phyloP scores from a whole-genome alignment of 305 asterid species.

The Fraxinus ornus region DNA sequence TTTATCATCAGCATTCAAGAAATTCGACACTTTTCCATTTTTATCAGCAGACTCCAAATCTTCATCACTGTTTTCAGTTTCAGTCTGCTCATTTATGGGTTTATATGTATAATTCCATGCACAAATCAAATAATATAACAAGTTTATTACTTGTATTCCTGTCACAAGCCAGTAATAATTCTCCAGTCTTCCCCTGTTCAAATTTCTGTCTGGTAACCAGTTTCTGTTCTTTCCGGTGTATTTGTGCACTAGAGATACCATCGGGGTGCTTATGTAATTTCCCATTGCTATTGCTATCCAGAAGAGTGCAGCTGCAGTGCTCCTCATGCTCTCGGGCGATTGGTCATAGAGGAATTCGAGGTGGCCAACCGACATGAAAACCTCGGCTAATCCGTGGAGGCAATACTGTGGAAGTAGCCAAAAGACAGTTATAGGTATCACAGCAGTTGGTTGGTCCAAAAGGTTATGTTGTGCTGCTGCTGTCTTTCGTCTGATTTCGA shows the following conservation, averaged over 20 bases:
- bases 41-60: constrained; percentile 28
- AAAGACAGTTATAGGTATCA: constrained; percentile 63
- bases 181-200: constrained; percentile 67
- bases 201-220: constrained; percentile 77
- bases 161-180: constrained; percentile 63
- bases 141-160: constrained; percentile 53
- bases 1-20: neutral
- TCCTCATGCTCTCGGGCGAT: constrained; percentile 80
- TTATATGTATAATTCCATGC: constrained; percentile 57
- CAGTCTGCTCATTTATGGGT: constrained; percentile 39
- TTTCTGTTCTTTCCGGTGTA: constrained; percentile 43
- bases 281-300: constrained; percentile 61
- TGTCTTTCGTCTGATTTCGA: constrained; percentile 59
- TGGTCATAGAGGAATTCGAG: constrained; percentile 70
- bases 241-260: constrained; percentile 59
- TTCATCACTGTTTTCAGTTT: constrained; percentile 17
- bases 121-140: constrained; percentile 50
- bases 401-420: constrained; percentile 69
- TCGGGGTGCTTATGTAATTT: constrained; percentile 47
- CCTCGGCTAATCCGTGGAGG: constrained; percentile 62
- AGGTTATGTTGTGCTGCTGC: constrained; percentile 42
- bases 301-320: constrained; percentile 60
- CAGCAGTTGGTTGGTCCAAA: constrained; percentile 45
- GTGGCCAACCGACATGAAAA: constrained; percentile 63
- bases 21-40: neutral